phyloP scores from a whole-genome alignment of 768 basidiomycete species.

The Fistulinella prunicolor region DNA sequence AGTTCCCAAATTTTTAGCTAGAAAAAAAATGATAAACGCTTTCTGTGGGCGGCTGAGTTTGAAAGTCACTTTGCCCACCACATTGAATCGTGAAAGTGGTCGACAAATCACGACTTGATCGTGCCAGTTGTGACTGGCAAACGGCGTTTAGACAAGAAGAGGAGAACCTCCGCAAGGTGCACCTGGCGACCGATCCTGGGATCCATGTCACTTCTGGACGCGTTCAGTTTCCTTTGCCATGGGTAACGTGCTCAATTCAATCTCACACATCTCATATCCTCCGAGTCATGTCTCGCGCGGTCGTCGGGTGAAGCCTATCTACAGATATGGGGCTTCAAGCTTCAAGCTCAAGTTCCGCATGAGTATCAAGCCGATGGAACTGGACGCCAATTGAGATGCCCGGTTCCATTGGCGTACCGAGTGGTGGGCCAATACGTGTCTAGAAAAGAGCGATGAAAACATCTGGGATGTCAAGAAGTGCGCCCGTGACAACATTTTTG shows the following conservation, averaged over 20 bases:
- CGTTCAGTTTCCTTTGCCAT: conserved; percentile 69
- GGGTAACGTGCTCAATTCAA: conserved; percentile 39
- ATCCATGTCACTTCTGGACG: conserved; percentile 75
- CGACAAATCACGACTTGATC: too few relatives aligned
- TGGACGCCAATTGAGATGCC: conserved; percentile 71
- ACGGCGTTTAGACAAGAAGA: conserved; percentile 66
- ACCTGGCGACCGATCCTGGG: conserved; percentile 78
- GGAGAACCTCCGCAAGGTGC: conserved; percentile 55
- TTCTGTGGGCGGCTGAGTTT: conserved; percentile 44
- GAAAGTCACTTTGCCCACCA: too few relatives aligned
- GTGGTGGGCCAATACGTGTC: conserved; percentile 86
- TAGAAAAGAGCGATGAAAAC: conserved; percentile 85
- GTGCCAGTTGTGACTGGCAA: conserved; percentile 48
- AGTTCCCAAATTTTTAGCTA: too few relatives aligned
- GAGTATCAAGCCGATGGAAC: conserved; percentile 72
- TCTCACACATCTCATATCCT: conserved; percentile 14
- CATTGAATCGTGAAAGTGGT: too few relatives aligned
- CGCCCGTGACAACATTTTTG: conserved; percentile 27
- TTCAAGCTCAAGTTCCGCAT: conserved; percentile 97
- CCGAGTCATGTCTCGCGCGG: too few relatives aligned
- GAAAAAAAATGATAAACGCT: conserved; percentile 34
- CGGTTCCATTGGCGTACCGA: conserved; percentile 89
- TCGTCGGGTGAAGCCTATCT: conserved; percentile 77
- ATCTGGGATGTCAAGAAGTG: conserved; percentile 89
- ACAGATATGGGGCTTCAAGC: conserved; percentile 95